These are phyloP conservation scores for Pichia sporocuriosa DNA, from an alignment of 805 yeast species.

Conservation along the genomic window DNA sequence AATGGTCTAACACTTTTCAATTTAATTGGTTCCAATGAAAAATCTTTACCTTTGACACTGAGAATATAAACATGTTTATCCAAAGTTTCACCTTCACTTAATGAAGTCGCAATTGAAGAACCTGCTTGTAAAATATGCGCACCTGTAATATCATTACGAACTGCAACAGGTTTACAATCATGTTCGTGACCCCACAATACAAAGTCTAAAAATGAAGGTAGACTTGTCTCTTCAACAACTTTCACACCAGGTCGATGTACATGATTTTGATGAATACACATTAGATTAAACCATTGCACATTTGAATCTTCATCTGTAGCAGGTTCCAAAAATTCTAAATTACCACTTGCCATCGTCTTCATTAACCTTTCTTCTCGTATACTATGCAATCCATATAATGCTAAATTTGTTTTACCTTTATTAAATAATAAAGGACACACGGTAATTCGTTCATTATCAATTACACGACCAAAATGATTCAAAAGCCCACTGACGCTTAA, in stretches of 20 bases:
- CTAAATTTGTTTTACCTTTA: conserved; percentile 76
- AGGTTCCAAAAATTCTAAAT: conserved; percentile 75
- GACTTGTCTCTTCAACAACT: conserved; percentile 74
- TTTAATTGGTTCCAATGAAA: conserved; percentile 51
- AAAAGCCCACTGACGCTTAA: conserved; percentile 74
- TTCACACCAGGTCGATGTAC: conserved; percentile 72
- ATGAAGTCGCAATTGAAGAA: conserved; percentile 85
- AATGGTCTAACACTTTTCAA: conserved; percentile 79
- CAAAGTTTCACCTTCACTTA: conserved; percentile 76
- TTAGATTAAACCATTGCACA: conserved; percentile 73
- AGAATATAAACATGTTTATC: conserved; percentile 70
- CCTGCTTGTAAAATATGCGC: conserved; percentile 89
- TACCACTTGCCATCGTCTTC: conserved; percentile 73
- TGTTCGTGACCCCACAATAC: conserved; percentile 98
- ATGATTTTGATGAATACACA: conserved; percentile 92
- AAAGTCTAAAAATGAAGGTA: conserved; percentile 77
- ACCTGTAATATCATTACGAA: conserved; percentile 48
- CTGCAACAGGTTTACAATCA: conserved; percentile 75
- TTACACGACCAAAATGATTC: conserved; percentile 83
- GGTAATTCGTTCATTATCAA: conserved; percentile 65
- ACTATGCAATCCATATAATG: conserved; percentile 83
- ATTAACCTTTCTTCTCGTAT: conserved; percentile 85
- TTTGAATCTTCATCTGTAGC: conserved; percentile 32
- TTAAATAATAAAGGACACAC: conserved; percentile 73
- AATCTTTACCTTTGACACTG: conserved; percentile 51